Evolutionary conservation across 208 protist genomes (phyloP).

Genomic region (Naegleria gruberi): DNA sequence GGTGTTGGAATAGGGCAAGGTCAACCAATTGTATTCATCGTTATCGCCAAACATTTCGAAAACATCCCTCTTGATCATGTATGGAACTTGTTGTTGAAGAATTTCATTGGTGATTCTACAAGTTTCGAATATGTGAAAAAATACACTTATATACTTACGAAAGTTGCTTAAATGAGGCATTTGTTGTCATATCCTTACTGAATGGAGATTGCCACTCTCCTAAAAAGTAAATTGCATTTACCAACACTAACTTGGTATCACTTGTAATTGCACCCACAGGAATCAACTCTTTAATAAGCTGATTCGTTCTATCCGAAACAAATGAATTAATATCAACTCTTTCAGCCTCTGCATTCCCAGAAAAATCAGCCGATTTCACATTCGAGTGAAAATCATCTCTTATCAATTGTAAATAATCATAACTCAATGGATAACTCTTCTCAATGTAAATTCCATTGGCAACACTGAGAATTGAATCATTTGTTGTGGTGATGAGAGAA

Average conservation of each 20-base stretch:
- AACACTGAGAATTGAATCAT: not conserved
- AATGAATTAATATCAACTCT: not conserved
- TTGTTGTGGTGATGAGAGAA: not conserved
- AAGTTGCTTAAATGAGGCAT: not conserved
- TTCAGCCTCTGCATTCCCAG: not conserved
- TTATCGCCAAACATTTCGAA: not conserved
- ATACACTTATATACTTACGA: not conserved
- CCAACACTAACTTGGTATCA: not conserved
- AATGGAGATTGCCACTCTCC: not conserved
- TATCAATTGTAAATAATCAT: not conserved
- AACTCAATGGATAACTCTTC: not conserved
- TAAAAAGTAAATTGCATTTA: slow-evolving; percentile 1
- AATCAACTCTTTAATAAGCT: not conserved
- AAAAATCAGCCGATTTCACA: not conserved
- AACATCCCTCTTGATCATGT: not conserved
- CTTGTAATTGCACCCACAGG: not conserved
- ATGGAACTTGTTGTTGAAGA: not conserved
- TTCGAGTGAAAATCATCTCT: not conserved
- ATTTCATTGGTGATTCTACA: no score
- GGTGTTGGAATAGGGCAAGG: not conserved
- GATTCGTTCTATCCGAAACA: not conserved
- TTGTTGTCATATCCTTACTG: not conserved
- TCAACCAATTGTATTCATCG: not conserved
- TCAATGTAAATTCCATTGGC: not conserved
- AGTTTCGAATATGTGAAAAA: not conserved